A percentile compares a stretch with the other conserved stretches of the same genome.
These are phyloP conservation scores for Paramecium pentaurelia DNA, from an alignment of 73 alveolate species.

Conservation along the genomic window DNA sequence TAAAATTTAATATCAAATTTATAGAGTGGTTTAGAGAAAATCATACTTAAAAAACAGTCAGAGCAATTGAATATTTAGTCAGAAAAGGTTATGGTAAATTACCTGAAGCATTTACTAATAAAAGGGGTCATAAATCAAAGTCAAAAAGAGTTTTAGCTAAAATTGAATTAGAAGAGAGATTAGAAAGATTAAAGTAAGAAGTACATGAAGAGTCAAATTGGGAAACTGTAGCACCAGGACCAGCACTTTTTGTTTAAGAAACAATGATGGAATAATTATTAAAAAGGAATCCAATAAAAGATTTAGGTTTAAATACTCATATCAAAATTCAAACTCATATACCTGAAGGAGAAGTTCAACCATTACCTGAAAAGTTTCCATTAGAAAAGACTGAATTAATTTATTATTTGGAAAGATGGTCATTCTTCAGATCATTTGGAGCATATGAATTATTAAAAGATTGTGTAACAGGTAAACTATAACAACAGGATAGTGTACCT, in stretches of 20 bases:
- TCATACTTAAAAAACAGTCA: neutral
- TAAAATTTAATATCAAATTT: neutral
- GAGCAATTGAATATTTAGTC: neutral
- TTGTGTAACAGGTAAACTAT: neutral
- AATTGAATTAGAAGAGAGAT: neutral
- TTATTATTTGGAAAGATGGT: constrained; percentile 22
- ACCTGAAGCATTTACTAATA: neutral
- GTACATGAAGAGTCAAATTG: neutral
- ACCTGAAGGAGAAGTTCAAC: neutral
- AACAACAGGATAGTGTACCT: neutral
- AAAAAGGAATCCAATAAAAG: neutral
- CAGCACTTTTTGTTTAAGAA: neutral
- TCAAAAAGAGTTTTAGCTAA: neutral
- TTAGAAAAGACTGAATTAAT: neutral
- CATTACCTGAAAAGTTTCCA: neutral
- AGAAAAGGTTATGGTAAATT: neutral
- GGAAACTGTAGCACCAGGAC: neutral
- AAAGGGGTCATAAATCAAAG: neutral
- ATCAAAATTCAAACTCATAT: neutral
- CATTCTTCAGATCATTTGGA: neutral
- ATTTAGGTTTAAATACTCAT: neutral
- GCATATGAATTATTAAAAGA: neutral
- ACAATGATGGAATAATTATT: neutral
- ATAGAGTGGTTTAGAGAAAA: constrained; percentile 32
- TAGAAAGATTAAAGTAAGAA: neutral